Evolutionary conservation across 768 basidiomycete genomes (phyloP), one percentile per base, ranked within the genome.

Genomic region (Holtermannia corniformis): DNA sequence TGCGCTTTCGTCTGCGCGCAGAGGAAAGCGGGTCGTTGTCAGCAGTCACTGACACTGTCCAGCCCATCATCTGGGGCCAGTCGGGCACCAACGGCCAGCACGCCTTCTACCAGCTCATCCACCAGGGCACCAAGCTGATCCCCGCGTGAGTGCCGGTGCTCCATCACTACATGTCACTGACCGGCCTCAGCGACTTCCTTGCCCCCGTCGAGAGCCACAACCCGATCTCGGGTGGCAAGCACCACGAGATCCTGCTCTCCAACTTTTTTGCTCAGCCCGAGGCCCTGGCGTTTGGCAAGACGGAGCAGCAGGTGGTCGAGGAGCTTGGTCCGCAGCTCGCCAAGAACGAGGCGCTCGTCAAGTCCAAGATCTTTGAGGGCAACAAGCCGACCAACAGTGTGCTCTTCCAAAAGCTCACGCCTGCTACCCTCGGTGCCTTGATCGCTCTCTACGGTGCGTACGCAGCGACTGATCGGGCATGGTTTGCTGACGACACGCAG

Each of bases 11-110:
- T 11, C 13, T 44, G 5, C 43, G 14, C 19, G 22, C 41, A 40
- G 40, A 50, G 46, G 10, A 47, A 22, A 3, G 16, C 12, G 21
- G 51, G 32, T 5, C 26, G 20, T 5, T 23, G 24, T 50, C 41
- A 44, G 23, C 13, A 25, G 41, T 55, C 40, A 58, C 25, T 52
- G n/a, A 14, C n/a, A 5, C 23, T 1, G 12, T 32, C 12, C 62
- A 91, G 84, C 93, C 95, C 13, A 97, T 99, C 76, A 87, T 97
- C 73, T 99, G 95, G 95, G 95, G 93, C 61, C 92, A 92, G 10
- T 84, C 88, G 0, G 95, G 93, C 41, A 97, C 95, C 37, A 97
- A 97, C 74, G 95, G 93, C 52, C 93, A 97, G 73, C 95, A 99
- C 76, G 96, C 95, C 7, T 97, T 99, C 81, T 99, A 99, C 77